Evolutionary conservation across 2,329 filamentous ascomycete genomes (phyloP).

Genomic region (Ciborinia camelliae): DNA sequence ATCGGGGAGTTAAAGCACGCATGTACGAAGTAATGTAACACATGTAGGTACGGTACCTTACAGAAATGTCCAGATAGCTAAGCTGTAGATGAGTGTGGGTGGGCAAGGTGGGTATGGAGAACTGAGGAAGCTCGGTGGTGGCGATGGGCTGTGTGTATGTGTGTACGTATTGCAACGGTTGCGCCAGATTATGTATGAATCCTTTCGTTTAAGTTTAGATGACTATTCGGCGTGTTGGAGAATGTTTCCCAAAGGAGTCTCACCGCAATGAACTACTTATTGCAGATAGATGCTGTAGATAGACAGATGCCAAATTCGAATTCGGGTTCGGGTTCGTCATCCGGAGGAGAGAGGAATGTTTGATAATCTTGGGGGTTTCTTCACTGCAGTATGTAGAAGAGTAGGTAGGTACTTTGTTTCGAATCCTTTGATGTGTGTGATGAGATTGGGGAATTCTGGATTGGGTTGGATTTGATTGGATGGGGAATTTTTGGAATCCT

Average conservation of each 20-base stretch:
- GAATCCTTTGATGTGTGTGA: constrained; percentile 9
- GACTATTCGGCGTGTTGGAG: background rate
- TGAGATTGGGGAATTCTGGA: background rate
- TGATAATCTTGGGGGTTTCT: background rate
- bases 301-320: background rate
- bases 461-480: background rate
- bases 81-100: too few species aligned
- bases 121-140: background rate
- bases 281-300: background rate
- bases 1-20: too few species aligned
- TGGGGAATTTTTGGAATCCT: background rate
- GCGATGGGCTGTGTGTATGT: background rate
- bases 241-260: constrained; percentile 10
- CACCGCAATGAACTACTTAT: constrained; percentile 1
- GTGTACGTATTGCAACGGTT: background rate
- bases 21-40: background rate
- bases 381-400: background rate
- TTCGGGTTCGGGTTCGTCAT: constrained; percentile 1
- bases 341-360: background rate
- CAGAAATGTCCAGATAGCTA: background rate
- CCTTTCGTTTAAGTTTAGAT: constrained; percentile 12
- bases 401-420: background rate
- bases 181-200: background rate
- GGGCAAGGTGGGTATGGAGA: background rate
- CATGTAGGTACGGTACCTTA: background rate